phyloP scores from a whole-genome alignment of 2,329 filamentous ascomycete species.

The Myriosclerotinia scirpicola region DNA sequence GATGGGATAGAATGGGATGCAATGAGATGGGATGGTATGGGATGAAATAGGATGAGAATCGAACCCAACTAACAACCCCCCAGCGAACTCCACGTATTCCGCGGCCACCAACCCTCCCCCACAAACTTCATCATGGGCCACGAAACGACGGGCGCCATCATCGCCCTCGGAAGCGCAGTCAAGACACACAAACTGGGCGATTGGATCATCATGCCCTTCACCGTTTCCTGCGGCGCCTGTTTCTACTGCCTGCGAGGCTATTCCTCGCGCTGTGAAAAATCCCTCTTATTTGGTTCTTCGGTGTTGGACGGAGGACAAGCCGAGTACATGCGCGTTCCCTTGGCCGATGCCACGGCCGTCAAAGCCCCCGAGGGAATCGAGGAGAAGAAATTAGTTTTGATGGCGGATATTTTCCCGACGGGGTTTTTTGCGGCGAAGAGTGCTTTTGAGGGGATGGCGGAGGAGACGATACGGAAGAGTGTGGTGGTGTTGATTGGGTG shows the following conservation, averaged over 20 bases:
- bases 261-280: slow-evolving; percentile 74
- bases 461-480: slow-evolving; percentile 59
- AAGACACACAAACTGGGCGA: slow-evolving; percentile 71
- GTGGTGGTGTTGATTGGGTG: slow-evolving; percentile 82
- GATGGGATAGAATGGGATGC: too few species aligned
- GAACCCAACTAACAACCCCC: slow-evolving; percentile 32
- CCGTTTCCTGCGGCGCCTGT: slow-evolving; percentile 70
- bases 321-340: slow-evolving; percentile 77
- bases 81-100: slow-evolving; percentile 80
- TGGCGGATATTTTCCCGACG: slow-evolving; percentile 91
- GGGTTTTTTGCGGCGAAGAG: slow-evolving; percentile 82
- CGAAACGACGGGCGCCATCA: slow-evolving; percentile 78
- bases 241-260: slow-evolving; percentile 82
- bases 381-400: slow-evolving; percentile 74
- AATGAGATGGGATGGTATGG: too few species aligned
- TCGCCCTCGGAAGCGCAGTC: slow-evolving; percentile 66
- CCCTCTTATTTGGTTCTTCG: slow-evolving; percentile 67
- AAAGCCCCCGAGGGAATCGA: slow-evolving; percentile 70
- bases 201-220: slow-evolving; percentile 80
- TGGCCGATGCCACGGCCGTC: slow-evolving; percentile 78
- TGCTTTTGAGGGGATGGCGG: slow-evolving; percentile 62
- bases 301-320: slow-evolving; percentile 77
- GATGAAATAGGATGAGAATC: neutral
- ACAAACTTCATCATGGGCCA: slow-evolving; percentile 70
- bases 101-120: slow-evolving; percentile 70